These are phyloP conservation scores for Luzula sylvatica DNA, from an alignment of 176 grass and related monocot species.

Conservation along the genomic window DNA sequence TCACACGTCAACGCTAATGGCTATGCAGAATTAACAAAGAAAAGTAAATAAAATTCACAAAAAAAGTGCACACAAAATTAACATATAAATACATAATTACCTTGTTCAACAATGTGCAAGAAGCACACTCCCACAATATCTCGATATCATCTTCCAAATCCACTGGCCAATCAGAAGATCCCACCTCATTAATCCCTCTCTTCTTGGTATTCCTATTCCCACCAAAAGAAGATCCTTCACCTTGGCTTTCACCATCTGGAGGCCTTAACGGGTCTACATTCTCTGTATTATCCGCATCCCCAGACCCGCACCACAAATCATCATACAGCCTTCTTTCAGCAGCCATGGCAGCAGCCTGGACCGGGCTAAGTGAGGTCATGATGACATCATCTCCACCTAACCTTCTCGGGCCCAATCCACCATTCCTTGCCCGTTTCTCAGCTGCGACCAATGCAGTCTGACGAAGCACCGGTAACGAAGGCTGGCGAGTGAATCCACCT, in stretches of 20 bases:
- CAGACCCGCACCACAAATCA: conserved; percentile 94
- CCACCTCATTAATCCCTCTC: conserved; percentile 13
- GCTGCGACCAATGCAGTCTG: conserved; percentile 61
- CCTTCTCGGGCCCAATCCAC: conserved; percentile 56
- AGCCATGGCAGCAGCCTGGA: conserved; percentile 97
- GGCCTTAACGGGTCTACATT: conserved; percentile 1
- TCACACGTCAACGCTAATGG: conserved; percentile 60
- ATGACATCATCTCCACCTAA: conserved; percentile 75
- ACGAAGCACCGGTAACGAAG: conserved; percentile 42
- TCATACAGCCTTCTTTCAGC: conserved; percentile 87
- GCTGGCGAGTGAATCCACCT: conserved; percentile 66
- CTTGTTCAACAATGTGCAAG: conserved; percentile 85
- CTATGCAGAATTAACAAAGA: conserved; percentile 33
- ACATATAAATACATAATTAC: conserved; percentile 25
- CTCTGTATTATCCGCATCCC: neutral
- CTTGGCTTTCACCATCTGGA: no score
- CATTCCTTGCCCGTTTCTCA: conserved; percentile 68
- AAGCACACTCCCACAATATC: conserved; percentile 52
- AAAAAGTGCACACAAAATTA: neutral
- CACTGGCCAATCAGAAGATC: conserved; percentile 24
- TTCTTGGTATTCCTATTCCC: conserved; percentile 8
- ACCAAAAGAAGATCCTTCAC: neutral
- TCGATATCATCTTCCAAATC: conserved; percentile 23
- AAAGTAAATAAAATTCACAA: neutral
- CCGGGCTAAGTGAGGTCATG: conserved; percentile 77